Percentiles rank a stretch among this genome's conserved stretches.
These are phyloP conservation scores for Discostella pseudostelligera DNA, from an alignment of 108 stramenopile species.

Conservation along the genomic window DNA sequence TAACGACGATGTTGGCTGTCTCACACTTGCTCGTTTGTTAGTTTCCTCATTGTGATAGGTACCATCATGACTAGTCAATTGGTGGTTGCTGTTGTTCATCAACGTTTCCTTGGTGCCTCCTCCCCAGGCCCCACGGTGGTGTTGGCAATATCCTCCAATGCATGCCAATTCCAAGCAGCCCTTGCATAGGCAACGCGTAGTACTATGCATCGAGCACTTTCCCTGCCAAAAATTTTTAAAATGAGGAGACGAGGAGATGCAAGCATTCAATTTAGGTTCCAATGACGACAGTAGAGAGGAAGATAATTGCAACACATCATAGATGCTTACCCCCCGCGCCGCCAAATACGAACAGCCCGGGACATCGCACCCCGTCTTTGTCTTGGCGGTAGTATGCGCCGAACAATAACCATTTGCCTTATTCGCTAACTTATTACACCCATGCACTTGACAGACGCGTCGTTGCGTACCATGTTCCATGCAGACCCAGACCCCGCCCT, in stretches of 20 bases:
- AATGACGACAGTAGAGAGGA: not conserved
- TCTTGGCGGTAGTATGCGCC: no score
- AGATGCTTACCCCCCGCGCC: not conserved
- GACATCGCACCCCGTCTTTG: not conserved
- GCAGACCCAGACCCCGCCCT: slow-evolving; percentile 33
- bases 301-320: not conserved
- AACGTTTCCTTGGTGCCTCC: no score
- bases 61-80: no score
- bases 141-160: no score
- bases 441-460: slow-evolving; percentile 13
- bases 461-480: slow-evolving; percentile 29
- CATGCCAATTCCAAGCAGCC: no score
- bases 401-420: not conserved
- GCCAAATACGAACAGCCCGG: not conserved
- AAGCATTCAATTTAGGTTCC: no score
- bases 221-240: not conserved
- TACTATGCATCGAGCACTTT: not conserved
- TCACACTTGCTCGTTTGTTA: not conserved
- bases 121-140: no score
- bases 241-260: not conserved
- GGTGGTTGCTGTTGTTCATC: no score
- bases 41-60: not conserved
- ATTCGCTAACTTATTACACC: slow-evolving; percentile 18
- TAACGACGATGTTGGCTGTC: slow-evolving; percentile 9
- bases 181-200: not conserved